A percentile compares a stretch with the other conserved stretches of the same genome.
phyloP scores from a whole-genome alignment of 257 asterid species.

The Jasminum sambac region DNA sequence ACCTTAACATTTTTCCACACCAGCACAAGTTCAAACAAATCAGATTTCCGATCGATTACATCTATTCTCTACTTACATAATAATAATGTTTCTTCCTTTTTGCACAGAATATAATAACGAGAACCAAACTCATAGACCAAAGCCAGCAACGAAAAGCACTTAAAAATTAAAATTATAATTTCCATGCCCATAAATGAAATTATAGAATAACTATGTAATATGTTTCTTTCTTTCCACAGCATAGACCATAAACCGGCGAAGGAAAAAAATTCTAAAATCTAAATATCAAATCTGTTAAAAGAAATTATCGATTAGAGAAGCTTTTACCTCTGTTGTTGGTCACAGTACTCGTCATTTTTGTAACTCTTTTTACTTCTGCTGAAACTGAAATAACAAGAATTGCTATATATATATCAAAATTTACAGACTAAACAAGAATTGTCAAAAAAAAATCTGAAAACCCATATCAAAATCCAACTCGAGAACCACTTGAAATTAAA shows the following conservation, averaged over 20 bases:
- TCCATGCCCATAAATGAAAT: no score
- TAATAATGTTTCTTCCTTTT: background rate
- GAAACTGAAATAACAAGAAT: slow-evolving; percentile 21
- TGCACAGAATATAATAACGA: background rate
- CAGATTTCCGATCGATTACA: no score
- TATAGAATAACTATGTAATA: no score
- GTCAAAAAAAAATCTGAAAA: no score
- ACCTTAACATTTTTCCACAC: background rate
- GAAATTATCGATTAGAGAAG: background rate
- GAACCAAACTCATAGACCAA: slow-evolving; percentile 6
- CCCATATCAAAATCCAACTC: no score
- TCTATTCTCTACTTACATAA: background rate
- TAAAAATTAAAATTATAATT: no score
- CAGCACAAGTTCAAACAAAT: background rate
- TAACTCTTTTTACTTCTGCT: slow-evolving; percentile 34
- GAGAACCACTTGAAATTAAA: no score
- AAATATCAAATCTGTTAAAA: background rate
- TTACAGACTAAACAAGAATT: no score
- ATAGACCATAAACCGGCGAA: no score
- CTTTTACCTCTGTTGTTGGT: slow-evolving; percentile 60
- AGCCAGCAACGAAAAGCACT: slow-evolving; percentile 18
- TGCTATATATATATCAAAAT: no score
- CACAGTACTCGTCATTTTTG: slow-evolving; percentile 47
- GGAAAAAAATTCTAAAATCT: background rate
- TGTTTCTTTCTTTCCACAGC: no score